Base-by-base conservation (phyloP, 2,329 filamentous ascomycete species). In the Magnaporthiopsis rhizophila region DNA sequence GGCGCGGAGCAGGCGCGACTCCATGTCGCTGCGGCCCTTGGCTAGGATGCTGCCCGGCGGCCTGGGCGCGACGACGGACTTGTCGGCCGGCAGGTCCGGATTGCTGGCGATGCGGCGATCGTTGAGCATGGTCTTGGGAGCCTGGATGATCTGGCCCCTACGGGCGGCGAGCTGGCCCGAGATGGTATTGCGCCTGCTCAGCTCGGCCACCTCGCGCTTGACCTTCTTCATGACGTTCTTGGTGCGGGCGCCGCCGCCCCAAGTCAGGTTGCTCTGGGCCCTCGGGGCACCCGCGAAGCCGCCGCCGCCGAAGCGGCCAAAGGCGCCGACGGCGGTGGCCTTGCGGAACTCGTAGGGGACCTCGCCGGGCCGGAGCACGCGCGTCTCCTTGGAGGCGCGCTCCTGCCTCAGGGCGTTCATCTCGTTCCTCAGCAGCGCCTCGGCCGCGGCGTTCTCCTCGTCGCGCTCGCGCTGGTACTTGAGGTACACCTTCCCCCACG, bases 401-500 rank as follows among this genome's bases (percentile, higher is more conserved):
- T 81, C 80, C 50, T 82, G 80, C 68, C 85, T 85, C 66, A 85
- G 78, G 65, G 84, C 77, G 69, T 83, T 81, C 66, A 89, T 80
- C 58, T 83, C 82, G 60, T 79, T 79, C 69, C 80, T 83, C 64
- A 92, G 78, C 63, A 79, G 80, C 65, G 80, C 81, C 65, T 85
- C 82, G 68, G 88, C 87, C 28, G 79, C 78, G 5, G 80, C 79
- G 9, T 89, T 80, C 63, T 84, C 80, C 62, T 81, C 77, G 45
- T 84, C 78, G 53, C 86, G 83, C 67, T 88, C 80, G 58, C 79
- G 79, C 68, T 85, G 82, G 71, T 93, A 88, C 67, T 86, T 86
- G 68, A 82, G 79, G 77, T 96, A 97, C 18, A 96, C 81, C 64
- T 89, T 86, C 72, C 88, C 86, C 92, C 92, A 97, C 66, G 86